Base-by-base conservation (phyloP, 2,329 filamentous ascomycete species). In the Kalaharituber pfeilii region DNA sequence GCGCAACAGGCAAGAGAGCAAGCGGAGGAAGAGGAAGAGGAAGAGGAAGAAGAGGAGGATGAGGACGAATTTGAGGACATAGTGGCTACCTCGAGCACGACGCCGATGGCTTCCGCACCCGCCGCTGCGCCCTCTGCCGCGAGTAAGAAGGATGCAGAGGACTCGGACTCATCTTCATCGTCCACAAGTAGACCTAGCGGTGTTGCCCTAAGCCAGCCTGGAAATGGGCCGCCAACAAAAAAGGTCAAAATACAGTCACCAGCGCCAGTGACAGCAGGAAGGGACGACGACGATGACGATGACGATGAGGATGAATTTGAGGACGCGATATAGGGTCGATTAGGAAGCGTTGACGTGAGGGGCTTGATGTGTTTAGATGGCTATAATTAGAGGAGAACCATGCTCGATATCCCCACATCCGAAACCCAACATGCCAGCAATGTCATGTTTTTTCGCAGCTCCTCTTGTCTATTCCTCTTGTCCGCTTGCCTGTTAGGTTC, bases 31-130 rank as follows among this genome's bases (percentile, higher is more conserved):
- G 66, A 69, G 7, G 66, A 66, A 22, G 58, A 67, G 3, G 69
- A 71, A 20, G 69, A 65, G 22, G 63, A 71, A 24, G 69, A 73
- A 53, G 71, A 72, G 57, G 71, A 71, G 8, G 60, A 63, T 3
- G 67, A 68, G 27, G 64, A 65, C 15, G 65, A 70, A 51, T 72
- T 72, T 44, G 71, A 72, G 57, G 70, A 72, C 42, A 67, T 72
- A 5, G 67, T 68, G 13, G 66, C 62, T 20, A 65, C 64, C 36
- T 59, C 62, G 36, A 54, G 63, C 30, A 56, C 62, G 55, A 66
- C 66, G 56, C n/a, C n/a, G n/a, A n/a, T 68, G 13, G 66, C 62
- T 20, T 64, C 64, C 36, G 59, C 62, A 33, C 53, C 63, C 30
- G 56, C 62, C 54, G 66, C 66, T 56, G 68, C 67, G 22, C 64